phyloP scores from a whole-genome alignment of 768 basidiomycete species.

The Clavaria fumosa region DNA sequence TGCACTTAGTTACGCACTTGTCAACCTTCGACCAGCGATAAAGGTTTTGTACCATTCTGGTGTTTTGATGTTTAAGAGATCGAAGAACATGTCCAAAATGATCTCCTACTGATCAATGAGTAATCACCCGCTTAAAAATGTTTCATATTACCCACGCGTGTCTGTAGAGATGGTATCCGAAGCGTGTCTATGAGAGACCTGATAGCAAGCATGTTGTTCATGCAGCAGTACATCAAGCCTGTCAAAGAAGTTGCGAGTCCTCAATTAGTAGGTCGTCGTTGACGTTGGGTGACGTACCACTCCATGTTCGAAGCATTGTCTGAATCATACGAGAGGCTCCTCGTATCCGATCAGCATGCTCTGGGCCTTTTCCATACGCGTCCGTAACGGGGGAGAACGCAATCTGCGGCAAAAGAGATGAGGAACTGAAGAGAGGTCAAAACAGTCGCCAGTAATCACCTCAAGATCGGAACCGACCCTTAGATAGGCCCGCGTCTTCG shows the following conservation, averaged over 20 bases:
- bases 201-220: conserved; percentile 78
- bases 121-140: neutral
- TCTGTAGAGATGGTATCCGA: conserved; percentile 75
- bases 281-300: conserved; percentile 63
- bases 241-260: conserved; percentile 1
- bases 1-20: conserved; percentile 50
- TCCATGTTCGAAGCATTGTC: conserved; percentile 82
- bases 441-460: too few relatives aligned
- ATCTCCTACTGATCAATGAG: conserved; percentile 49
- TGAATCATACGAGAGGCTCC: conserved; percentile 65
- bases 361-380: conserved; percentile 71
- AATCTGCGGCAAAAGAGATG: conserved; percentile 35
- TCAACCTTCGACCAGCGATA: conserved; percentile 74
- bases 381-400: conserved; percentile 84
- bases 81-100: conserved; percentile 88
- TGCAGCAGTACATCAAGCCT: conserved; percentile 88
- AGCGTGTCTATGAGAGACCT: conserved; percentile 73
- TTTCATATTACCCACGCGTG: conserved; percentile 57
- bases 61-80: conserved; percentile 78
- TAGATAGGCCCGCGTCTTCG: conserved; percentile 63
- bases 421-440: too few relatives aligned
- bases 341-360: conserved; percentile 67
- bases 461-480: conserved; percentile 79
- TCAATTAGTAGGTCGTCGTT: too few relatives aligned
- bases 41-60: conserved; percentile 91